These are phyloP conservation scores for Sarocladium oryzae DNA, from an alignment of 2,329 filamentous ascomycete genomes.

Conservation along the genomic window DNA sequence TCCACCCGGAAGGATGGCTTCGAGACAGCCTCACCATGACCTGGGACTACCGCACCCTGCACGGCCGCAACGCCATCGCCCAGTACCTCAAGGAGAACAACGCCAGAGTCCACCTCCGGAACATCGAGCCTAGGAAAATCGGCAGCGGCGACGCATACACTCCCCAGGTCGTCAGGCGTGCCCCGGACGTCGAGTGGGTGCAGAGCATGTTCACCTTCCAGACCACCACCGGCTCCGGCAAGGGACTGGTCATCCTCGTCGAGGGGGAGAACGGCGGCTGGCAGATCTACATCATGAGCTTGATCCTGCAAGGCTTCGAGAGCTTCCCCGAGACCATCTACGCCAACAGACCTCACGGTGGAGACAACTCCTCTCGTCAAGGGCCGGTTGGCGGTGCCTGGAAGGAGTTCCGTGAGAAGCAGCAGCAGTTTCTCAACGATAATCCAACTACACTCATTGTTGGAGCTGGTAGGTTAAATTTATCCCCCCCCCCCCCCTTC, in stretches of 20 bases:
- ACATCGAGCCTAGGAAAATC: neutral
- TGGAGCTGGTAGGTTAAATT: slow-evolving; percentile 17
- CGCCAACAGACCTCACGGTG: slow-evolving; percentile 11
- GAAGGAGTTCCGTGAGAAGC: slow-evolving; percentile 20
- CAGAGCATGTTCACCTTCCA: slow-evolving; percentile 10
- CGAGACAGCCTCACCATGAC: slow-evolving; percentile 20
- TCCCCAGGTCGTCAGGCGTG: slow-evolving; percentile 7
- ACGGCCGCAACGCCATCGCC: slow-evolving; percentile 14
- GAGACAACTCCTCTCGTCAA: slow-evolving; percentile 22
- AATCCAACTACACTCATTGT: slow-evolving; percentile 34
- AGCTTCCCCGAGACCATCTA: slow-evolving; percentile 12
- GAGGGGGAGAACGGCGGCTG: slow-evolving; percentile 13
- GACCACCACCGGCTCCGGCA: slow-evolving; percentile 15
- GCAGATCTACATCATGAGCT: slow-evolving; percentile 20
- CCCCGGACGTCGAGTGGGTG: slow-evolving; percentile 10
- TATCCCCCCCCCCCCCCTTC: neutral
- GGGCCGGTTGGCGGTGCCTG: slow-evolving; percentile 15
- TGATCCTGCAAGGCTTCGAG: slow-evolving; percentile 19
- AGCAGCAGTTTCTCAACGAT: slow-evolving; percentile 18
- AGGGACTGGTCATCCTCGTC: slow-evolving; percentile 16
- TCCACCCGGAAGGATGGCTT: slow-evolving; percentile 21
- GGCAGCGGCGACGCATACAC: slow-evolving; percentile 3
- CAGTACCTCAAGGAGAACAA: slow-evolving; percentile 10
- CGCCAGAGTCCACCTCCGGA: neutral
- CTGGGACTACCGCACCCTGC: slow-evolving; percentile 23